Evolutionary conservation across 345 rosid species (phyloP).

Genomic region (Jatropha curcas): DNA sequence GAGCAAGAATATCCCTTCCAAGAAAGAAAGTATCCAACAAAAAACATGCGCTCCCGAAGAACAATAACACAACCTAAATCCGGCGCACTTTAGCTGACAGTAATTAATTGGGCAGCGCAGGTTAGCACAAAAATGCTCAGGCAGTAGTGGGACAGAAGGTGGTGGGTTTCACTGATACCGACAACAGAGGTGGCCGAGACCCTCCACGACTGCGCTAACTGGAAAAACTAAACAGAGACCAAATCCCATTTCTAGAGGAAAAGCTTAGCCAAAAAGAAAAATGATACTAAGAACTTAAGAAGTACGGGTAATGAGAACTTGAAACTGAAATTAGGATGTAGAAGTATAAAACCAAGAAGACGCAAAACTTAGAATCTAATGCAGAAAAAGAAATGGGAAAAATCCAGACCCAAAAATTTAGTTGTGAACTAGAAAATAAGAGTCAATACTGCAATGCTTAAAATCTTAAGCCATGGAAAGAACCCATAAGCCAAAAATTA

Average conservation of each 20-base stretch:
- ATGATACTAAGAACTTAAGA: too few species aligned
- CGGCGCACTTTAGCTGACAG: slow-evolving; percentile 1
- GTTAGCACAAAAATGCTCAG: slow-evolving; percentile 8
- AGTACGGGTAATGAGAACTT: neutral
- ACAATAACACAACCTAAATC: neutral
- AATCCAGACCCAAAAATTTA: too few species aligned
- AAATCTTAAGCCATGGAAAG: neutral
- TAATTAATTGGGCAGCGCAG: slow-evolving; percentile 1
- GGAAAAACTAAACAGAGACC: neutral
- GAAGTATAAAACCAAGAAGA: neutral
- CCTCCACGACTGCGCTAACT: neutral
- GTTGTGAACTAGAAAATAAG: neutral
- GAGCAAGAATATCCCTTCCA: slow-evolving; percentile 2
- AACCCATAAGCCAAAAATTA: neutral
- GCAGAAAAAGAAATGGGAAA: neutral
- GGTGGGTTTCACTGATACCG: slow-evolving; percentile 15
- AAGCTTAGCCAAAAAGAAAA: neutral
- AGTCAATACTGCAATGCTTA: neutral
- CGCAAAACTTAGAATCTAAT: neutral
- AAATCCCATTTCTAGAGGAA: neutral
- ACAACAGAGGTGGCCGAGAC: slow-evolving; percentile 1
- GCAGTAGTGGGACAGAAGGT: slow-evolving; percentile 10
- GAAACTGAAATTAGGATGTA: neutral
- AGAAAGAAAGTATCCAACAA: slow-evolving; percentile 1
- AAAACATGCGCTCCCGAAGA: neutral